Conservation (phyloP, 306 rosid genomes). For the Cucumis cinereus region DNA sequence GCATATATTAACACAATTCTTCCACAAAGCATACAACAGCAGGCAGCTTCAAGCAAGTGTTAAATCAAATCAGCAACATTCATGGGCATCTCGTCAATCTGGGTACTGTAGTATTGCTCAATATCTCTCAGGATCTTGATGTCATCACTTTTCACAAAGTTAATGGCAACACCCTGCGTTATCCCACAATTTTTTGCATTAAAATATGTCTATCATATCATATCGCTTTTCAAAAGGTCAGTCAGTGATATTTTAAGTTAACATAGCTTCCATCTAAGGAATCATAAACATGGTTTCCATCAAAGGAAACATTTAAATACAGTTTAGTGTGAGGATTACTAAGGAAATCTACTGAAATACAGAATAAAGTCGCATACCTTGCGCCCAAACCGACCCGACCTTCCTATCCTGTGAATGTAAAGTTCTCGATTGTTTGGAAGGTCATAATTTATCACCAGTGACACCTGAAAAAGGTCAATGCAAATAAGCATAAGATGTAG, state of each 20-base stretch:
- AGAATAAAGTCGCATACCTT: conserved; percentile 35
- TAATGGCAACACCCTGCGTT: conserved; percentile 93
- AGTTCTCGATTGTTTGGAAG: conserved; percentile 98
- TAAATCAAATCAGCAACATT: conserved; percentile 89
- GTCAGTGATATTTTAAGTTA: not conserved
- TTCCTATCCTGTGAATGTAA: conserved; percentile 94
- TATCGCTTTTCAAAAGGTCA: not conserved
- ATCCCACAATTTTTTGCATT: not conserved
- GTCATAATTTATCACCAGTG: conserved; percentile 86
- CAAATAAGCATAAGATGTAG: not conserved
- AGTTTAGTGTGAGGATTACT: not conserved
- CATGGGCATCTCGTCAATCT: conserved; percentile 99
- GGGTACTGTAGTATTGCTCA: conserved; percentile 93
- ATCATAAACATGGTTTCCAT: too few species aligned
- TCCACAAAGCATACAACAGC: not conserved
- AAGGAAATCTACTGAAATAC: not conserved
- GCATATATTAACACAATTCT: conserved; percentile 2
- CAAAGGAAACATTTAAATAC: not conserved
- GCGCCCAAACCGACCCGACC: conserved; percentile 98
- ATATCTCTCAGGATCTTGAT: conserved; percentile 92
- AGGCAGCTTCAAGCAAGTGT: not conserved
- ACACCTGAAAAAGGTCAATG: conserved; percentile 41
- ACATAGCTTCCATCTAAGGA: not conserved
- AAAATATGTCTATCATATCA: not conserved
- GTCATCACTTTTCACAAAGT: conserved; percentile 92